Base-by-base conservation (phyloP, 345 rosid genomes). In the Eucalyptus tenuipes region DNA sequence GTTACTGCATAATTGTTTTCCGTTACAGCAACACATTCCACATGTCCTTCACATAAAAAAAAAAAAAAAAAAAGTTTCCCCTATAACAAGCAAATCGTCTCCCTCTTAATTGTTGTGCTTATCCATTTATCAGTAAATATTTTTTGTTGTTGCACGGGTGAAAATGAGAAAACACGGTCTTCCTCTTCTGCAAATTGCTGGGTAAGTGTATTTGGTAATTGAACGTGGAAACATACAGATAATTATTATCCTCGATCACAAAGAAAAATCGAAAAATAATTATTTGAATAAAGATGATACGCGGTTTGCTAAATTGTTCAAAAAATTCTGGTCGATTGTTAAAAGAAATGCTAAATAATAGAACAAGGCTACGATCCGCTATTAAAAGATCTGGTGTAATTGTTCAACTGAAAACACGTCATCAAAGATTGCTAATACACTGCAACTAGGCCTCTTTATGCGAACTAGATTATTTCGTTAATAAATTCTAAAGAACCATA, bases 321-420 rank as follows among this genome's bases (percentile, higher is more conserved):
- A 10, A 12, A 25, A 57, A 57, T 25, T 57, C 13, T 25, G 64
- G 7, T 57, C 6, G 3, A 57, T 10, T 57, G 13, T 57, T 57
- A 57, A 25, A 57, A 24, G 64, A 57, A 10, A 57, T 57, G 64
- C n/a, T 25, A 57, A 10, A 53, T 53, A 53, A 20, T 20, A 53
- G n/a, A 57, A 57, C 0, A 5, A 25, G 29, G 13, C 0, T 57
- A 57, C 13, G 3, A 5, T 57, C n/a, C 64, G 5, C 29, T 57
- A 57, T 57, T 57, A 25, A 57, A 57, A 57, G 14, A 25, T 57
- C 0, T 22, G 25, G 25, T 53, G 59, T 53, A 53, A 53, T 0
- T 53, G 59, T 53, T 15, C 52, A 49, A 49, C 2, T 49, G 0
- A 49, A 49, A 49, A 53, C 59, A 18, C 10, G 0, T 53, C 59